Evolutionary conservation across 2,329 filamentous ascomycete species (phyloP), one percentile per base, ranked within the genome.

Genomic region (Fusarium oligoseptatum): DNA sequence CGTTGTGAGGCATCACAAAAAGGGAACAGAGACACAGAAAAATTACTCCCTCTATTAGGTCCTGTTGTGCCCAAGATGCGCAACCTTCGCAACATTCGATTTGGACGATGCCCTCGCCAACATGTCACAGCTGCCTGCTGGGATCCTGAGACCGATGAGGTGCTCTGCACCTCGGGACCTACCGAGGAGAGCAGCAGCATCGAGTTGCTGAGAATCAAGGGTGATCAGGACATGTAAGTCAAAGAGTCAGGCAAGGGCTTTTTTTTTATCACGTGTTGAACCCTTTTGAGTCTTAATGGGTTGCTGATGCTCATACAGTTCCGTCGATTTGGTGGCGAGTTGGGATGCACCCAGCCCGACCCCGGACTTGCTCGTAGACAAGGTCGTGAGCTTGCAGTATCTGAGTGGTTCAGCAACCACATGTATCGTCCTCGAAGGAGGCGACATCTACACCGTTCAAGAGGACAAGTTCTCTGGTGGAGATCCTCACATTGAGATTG

Each of bases 301-400:
- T 72, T 61, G 63, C 76, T 81, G 50, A 81, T 74, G 57, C 45
- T 74, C 65, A 60, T 63, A 39, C 66, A 78, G 67, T 57, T 81
- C 82, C 69, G 75, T 79, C 39, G 77, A 70, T 20, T 71, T 75
- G 56, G 91, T 98, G 78, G 93, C 95, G 67, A 94, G 93, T 43
- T 99, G 97, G 97, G 94, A 98, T 85, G 94, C 94, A 20, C 93
- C 92, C 65, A 95, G 92, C 79, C 94, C 95, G 63, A 90, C 91
- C 69, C 94, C 95, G 69, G 92, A 95, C 78, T 85, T 97, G 74
- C 82, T 87, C 61, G 91, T 91, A 79, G 97, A 99, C 84, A 88
- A 88, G 73, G 88, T 98, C 68, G 83, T 98, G 64, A 92, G 88
- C 79, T 85, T 98, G 66, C 95, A 98, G 82, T 93, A 97, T 84